Evolutionary conservation across 2,329 filamentous ascomycete genomes (phyloP), one percentile per base, ranked within the genome.

Genomic region (Knufia fluminis): DNA sequence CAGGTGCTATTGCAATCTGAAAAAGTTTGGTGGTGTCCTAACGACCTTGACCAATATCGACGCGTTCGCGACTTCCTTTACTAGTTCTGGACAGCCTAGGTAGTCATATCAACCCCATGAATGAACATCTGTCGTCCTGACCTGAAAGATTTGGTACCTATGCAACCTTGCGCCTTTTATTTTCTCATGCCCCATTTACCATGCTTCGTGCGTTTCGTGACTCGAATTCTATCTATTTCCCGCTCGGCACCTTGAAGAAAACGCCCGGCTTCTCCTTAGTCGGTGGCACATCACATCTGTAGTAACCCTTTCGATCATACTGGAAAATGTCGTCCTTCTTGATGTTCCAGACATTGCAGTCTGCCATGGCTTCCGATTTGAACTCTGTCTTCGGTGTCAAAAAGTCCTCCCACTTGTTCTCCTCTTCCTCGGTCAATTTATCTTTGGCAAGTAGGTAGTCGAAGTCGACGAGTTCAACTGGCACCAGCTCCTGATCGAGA

Each of bases 361-460:
- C 88, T 36, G 85, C 86, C 48, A 84, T 64, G 0, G 84, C 85
- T 56, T 83, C 76, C 46, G 81, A 81, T 69, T 80, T 80, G 39
- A 76, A 79, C 60, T 84, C 80, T 0, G 85, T 91, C 45, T 78
- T 72, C 17, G 80, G 77, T 60, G 80, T 91, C 50, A 94, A 67
- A 66, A 82, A 91, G 56, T 90, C 80, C 66, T 91, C 85, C 56
- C 56, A 60, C 20, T 90, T 72, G 44, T 83, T 76, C 61, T 94
- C 87, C 1, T 89, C 83, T 63, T 89, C 83, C 49, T 59, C 57
- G 66, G 89, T 86, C 23, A 97, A 76, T 64, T 92, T 90, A 65
- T 97, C 91, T 76, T 96, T 97, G 52, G 85, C 94, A 63, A 97
- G 85, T 43, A 97, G 77, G 70, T 94, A 91, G 69, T 95, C 91